These are phyloP conservation scores for Astragalus glycyphyllos DNA, from an alignment of 306 rosid genomes.

Conservation along the genomic window DNA sequence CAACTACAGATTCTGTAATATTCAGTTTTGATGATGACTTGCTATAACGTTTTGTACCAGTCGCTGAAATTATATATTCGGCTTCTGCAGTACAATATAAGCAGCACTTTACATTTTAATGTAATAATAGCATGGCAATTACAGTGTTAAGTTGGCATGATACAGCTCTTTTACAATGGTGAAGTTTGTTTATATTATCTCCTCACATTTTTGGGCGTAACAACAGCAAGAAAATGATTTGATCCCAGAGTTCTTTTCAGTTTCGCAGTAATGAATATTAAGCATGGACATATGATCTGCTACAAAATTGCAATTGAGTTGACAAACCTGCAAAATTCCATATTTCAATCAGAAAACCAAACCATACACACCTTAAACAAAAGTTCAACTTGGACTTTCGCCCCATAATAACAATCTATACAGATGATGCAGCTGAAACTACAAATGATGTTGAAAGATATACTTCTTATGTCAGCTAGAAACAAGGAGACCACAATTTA, in stretches of 20 bases:
- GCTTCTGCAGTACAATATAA: constrained; percentile 33
- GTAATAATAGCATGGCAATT: constrained; percentile 32
- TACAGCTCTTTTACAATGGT: constrained; percentile 36
- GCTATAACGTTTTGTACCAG: neutral
- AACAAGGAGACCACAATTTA: constrained; percentile 38
- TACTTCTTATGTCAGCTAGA: constrained; percentile 26
- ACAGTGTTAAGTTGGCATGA: constrained; percentile 42
- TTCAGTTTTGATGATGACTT: neutral
- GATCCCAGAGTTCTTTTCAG: constrained; percentile 45
- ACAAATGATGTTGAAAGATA: neutral
- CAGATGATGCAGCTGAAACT: constrained; percentile 36
- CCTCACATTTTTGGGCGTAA: constrained; percentile 25
- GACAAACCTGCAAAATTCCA: constrained; percentile 45
- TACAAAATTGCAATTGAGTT: constrained; percentile 50
- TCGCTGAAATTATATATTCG: constrained; percentile 21
- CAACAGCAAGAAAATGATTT: constrained; percentile 39
- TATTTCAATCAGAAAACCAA: constrained; percentile 33
- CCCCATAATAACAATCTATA: neutral
- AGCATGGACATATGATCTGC: constrained; percentile 45
- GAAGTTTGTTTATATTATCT: constrained; percentile 9
- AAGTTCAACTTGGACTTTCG: constrained; percentile 24
- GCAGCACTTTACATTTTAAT: constrained; percentile 41
- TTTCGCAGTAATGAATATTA: constrained; percentile 14
- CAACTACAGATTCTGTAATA: neutral
- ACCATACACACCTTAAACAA: constrained; percentile 26